Base-by-base conservation (phyloP, 768 basidiomycete genomes). In the Russula olivacea region DNA sequence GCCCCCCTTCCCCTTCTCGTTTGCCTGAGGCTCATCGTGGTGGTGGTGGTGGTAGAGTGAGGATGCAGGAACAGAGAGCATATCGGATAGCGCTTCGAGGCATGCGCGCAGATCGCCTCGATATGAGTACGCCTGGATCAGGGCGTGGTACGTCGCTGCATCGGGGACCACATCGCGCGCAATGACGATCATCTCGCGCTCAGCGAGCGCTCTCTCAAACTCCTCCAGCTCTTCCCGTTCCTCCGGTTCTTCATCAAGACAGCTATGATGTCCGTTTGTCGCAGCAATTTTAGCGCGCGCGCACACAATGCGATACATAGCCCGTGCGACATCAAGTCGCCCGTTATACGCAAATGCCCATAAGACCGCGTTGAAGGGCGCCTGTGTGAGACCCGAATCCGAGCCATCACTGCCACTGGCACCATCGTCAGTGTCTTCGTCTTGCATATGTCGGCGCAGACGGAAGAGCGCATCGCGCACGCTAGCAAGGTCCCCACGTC, bases 91-190 rank as follows among this genome's bases (percentile, higher is more conserved):
- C 55, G 85, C 76, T 15, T 75, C 70, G 45, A 93, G 75, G 2
- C 82, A 79, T 8, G 75, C 72, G 30, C 71, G 70, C 55, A 94
- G 78, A 66, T 89, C 76, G 19, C 93, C 91, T 59, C 83, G 80
- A 70, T 89, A 88, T 2, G 89, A 80, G 72, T 87, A 79, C 6
- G 78, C 72, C 70, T 93, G 91, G 56, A 93, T 79, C 72, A 91
- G 75, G 30, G 76, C 73, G 17, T 82, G 83, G 72, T 86, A 94
- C 15, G 88, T 92, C 61, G 84, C 73, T 21, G 77, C 74, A 71
- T 91, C 81, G 9, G 91, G 89, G 48, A 75, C 72, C 41, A 87
- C 66, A 12, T 74, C 68, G 0, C 53, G 61, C 1, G 73, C 73
- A 7, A 86, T 72, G 52, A 73, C 69, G 63, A 91, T 77, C 51